These are phyloP conservation scores for Penicillium riverlandense DNA, from an alignment of 495 filamentous ascomycete species.

Conservation along the genomic window DNA sequence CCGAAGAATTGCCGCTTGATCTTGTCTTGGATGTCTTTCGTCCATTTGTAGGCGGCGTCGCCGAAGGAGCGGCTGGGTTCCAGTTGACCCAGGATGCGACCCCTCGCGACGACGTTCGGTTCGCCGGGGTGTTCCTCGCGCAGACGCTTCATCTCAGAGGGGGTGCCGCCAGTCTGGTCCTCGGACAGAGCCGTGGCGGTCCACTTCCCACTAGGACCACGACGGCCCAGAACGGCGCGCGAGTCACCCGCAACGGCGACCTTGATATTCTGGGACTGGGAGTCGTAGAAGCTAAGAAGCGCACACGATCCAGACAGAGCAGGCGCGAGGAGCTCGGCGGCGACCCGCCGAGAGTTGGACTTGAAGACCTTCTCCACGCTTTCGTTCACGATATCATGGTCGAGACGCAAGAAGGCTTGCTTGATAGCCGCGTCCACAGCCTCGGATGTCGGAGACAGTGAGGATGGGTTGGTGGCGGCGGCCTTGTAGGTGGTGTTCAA, in stretches of 20 bases:
- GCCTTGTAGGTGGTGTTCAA: constrained; percentile 88
- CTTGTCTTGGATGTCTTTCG: constrained; percentile 66
- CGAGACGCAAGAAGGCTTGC: constrained; percentile 76
- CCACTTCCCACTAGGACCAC: constrained; percentile 79
- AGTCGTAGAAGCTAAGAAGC: constrained; percentile 93
- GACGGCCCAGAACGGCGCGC: constrained; percentile 82
- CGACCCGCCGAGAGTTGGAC: constrained; percentile 75
- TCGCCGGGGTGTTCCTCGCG: constrained; percentile 83
- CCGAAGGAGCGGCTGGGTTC: constrained; percentile 94
- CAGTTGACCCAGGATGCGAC: constrained; percentile 82
- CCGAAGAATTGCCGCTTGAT: constrained; percentile 83
- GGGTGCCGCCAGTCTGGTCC: constrained; percentile 86
- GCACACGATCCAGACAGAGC: constrained; percentile 94
- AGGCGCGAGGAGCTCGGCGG: constrained; percentile 85
- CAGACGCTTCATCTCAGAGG: constrained; percentile 73
- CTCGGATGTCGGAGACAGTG: constrained; percentile 53
- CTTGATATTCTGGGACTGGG: constrained; percentile 68
- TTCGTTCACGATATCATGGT: constrained; percentile 87
- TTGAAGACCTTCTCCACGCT: constrained; percentile 83
- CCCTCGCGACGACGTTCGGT: constrained; percentile 73
- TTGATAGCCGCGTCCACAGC: constrained; percentile 90
- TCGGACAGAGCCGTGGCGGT: constrained; percentile 79
- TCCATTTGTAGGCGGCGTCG: constrained; percentile 97
- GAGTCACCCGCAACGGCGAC: constrained; percentile 95
- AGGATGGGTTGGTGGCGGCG: constrained; percentile 53